A percentile compares a stretch with the other conserved stretches of the same genome.
phyloP scores from a whole-genome alignment of 139 green algal species.

The Micractinium sp. region DNA sequence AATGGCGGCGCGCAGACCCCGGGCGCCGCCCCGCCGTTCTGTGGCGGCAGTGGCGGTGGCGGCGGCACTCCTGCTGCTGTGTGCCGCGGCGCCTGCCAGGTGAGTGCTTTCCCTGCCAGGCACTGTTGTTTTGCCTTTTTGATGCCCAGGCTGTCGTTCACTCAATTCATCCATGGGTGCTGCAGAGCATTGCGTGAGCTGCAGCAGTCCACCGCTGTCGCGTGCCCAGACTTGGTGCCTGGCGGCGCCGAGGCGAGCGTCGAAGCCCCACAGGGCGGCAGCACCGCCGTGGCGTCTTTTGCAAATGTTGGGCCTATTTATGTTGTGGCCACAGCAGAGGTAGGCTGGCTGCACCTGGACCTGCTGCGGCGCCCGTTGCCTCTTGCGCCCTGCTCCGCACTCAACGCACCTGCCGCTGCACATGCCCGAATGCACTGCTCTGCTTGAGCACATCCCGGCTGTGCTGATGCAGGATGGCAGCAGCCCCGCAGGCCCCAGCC shows the following conservation, averaged over 20 bases:
- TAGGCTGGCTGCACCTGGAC: background rate
- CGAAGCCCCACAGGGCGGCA: background rate
- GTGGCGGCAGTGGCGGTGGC: background rate
- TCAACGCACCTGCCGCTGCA: background rate
- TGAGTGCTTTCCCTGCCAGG: background rate
- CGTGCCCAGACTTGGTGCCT: background rate
- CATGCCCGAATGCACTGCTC: background rate
- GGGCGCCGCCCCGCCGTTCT: too few species aligned
- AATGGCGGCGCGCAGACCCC: too few species aligned
- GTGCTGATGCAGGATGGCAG: background rate
- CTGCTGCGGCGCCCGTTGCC: background rate
- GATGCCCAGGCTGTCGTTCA: background rate
- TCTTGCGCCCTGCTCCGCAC: too few species aligned
- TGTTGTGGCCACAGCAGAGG: background rate
- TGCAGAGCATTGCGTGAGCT: background rate
- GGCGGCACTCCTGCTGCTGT: background rate
- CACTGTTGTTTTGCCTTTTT: background rate
- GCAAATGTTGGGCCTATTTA: background rate
- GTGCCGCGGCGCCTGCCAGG: background rate
- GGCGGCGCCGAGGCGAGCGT: background rate
- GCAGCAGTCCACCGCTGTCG: background rate
- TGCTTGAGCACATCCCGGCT: background rate
- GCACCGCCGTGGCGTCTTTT: background rate
- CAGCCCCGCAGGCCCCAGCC: background rate
- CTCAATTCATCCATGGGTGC: background rate